These are phyloP conservation scores for Cryptomeria japonica DNA, from an alignment of 75 land plant genomes.

Conservation along the genomic window DNA sequence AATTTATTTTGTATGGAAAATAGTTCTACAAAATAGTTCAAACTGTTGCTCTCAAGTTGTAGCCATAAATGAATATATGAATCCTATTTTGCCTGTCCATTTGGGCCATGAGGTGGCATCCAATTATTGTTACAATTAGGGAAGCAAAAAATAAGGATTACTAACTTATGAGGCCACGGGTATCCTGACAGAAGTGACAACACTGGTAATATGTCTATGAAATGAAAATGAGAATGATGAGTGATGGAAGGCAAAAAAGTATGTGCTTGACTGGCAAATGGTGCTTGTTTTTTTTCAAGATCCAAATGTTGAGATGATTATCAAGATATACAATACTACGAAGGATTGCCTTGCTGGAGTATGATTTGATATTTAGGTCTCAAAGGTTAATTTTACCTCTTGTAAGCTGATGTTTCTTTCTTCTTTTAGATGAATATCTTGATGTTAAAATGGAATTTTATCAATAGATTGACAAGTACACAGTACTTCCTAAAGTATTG, in stretches of 20 bases:
- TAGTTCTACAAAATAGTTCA: not conserved
- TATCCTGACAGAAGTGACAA: not conserved
- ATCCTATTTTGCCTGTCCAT: not conserved
- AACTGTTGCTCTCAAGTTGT: not conserved
- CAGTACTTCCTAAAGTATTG: not conserved
- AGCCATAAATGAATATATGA: not conserved
- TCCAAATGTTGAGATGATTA: not conserved
- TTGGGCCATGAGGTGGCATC: not conserved
- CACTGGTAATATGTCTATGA: not conserved
- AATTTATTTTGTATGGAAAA: not conserved
- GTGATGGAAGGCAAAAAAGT: not conserved
- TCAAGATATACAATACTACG: not conserved
- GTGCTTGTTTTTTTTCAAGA: not conserved
- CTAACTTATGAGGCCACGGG: not conserved
- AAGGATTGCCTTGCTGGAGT: not conserved
- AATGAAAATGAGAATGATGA: not conserved
- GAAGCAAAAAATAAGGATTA: not conserved
- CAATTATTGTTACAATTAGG: not conserved
- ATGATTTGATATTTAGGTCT: not conserved
- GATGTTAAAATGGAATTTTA: not conserved
- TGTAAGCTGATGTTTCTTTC: not conserved
- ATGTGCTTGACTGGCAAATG: not conserved
- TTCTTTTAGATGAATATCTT: not conserved
- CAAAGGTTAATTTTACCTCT: not conserved
- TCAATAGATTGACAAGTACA: not conserved